These are phyloP conservation scores for Yarrowia keelungensis DNA, from an alignment of 805 yeast genomes.

Conservation along the genomic window DNA sequence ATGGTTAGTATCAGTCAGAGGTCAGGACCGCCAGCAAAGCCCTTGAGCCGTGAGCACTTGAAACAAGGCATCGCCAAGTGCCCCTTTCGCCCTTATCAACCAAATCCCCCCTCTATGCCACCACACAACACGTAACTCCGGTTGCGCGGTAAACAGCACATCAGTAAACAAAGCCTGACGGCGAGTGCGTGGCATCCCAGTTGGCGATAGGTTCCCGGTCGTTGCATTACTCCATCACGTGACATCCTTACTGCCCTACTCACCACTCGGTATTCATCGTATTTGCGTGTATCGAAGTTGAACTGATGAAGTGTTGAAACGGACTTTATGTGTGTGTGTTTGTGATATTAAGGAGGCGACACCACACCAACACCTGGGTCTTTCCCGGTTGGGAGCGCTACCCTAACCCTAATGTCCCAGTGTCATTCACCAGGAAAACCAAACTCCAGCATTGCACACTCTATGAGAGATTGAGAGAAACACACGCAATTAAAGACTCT, in stretches of 20 bases:
- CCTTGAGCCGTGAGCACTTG: too few relatives aligned
- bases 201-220: too few relatives aligned
- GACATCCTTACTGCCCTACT: neutral
- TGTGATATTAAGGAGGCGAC: conserved; percentile 63
- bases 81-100: too few relatives aligned
- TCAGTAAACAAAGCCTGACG: conserved; percentile 5
- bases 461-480: too few relatives aligned
- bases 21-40: too few relatives aligned
- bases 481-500: too few relatives aligned
- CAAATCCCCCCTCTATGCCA: neutral
- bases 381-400: conserved; percentile 43
- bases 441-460: too few relatives aligned
- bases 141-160: conserved; percentile 27
- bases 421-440: conserved; percentile 41
- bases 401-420: conserved; percentile 67
- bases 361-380: conserved; percentile 51
- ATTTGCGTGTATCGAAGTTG: conserved; percentile 33
- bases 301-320: conserved; percentile 38
- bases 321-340: conserved; percentile 34
- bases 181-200: neutral
- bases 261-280: conserved; percentile 39
- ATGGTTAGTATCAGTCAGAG: conserved; percentile 42
- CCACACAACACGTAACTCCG: conserved; percentile 12
- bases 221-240: too few relatives aligned
- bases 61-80: too few relatives aligned